A percentile compares a stretch with the other conserved stretches of the same genome.
phyloP scores from a whole-genome alignment of 1,284 basidiomycete species.

The Cutaneotrichosporon sp. region DNA sequence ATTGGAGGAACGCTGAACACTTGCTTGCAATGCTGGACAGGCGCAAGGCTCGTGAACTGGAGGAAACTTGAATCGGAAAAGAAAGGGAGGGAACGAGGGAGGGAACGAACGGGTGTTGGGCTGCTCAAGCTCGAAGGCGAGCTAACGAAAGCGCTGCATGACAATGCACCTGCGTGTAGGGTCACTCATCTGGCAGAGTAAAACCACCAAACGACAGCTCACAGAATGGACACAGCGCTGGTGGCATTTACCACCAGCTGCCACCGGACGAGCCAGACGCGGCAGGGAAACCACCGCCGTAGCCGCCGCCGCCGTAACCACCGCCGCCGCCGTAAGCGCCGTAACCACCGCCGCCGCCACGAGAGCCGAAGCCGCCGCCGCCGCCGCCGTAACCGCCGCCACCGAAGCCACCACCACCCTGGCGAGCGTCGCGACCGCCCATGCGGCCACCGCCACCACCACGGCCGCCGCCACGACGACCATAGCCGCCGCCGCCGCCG shows the following conservation, averaged over 20 bases:
- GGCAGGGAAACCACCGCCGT: conserved; percentile 42
- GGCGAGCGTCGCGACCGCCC: conserved; percentile 52
- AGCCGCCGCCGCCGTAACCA: conserved; percentile 54
- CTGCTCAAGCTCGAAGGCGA: neutral
- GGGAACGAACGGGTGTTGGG: neutral
- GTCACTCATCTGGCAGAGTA: too few relatives aligned
- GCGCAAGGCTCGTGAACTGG: conserved; percentile 5
- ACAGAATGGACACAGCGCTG: neutral
- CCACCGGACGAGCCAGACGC: conserved; percentile 45
- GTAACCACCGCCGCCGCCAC: conserved; percentile 57
- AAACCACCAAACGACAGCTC: neutral
- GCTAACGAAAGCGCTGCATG: neutral
- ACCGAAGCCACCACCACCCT: conserved; percentile 51
- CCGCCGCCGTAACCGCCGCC: conserved; percentile 34
- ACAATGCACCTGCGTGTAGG: too few relatives aligned
- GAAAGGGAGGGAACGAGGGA: neutral
- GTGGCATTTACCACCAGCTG: conserved; percentile 43
- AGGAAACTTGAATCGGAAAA: neutral
- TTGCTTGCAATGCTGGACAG: conserved; percentile 22
- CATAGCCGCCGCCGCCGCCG: conserved; percentile 54
- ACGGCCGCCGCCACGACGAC: conserved; percentile 54
- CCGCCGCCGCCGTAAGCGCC: conserved; percentile 55
- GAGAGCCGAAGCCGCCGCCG: conserved; percentile 29
- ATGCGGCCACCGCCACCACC: conserved; percentile 58
- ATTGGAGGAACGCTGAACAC: conserved; percentile 11